Conservation (phyloP, 1,284 basidiomycete species). For the Termitomyces sp. region DNA sequence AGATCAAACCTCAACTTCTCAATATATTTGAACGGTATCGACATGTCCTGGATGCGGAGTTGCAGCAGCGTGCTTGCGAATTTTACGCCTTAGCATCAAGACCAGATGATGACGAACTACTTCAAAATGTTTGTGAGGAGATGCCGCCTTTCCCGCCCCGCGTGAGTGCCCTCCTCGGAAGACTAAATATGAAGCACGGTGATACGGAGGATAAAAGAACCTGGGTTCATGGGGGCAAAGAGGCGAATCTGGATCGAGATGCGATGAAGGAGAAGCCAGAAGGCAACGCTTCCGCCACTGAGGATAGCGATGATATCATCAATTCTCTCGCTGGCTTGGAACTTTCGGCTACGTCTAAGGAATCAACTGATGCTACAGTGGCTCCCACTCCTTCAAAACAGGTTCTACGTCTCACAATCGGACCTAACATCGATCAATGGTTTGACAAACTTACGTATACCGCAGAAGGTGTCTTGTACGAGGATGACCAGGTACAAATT, state of each 20-base stretch:
- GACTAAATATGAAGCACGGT: conserved; percentile 84
- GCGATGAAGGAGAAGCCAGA: conserved; percentile 40
- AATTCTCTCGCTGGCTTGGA: conserved; percentile 81
- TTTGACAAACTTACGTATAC: conserved; percentile 81
- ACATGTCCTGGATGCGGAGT: conserved; percentile 94
- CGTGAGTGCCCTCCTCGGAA: conserved; percentile 82
- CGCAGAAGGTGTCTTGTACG: conserved; percentile 89
- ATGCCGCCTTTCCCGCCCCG: conserved; percentile 98
- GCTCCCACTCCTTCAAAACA: conserved; percentile 24
- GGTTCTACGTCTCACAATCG: conserved; percentile 52
- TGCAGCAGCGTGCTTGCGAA: conserved; percentile 98
- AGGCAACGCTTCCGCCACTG: conserved; percentile 28
- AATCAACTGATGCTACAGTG: conserved; percentile 13
- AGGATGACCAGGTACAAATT: conserved; percentile 93
- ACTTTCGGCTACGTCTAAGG: conserved; percentile 43
- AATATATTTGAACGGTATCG: conserved; percentile 97
- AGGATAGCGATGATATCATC: conserved; percentile 55
- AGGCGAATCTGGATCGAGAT: conserved; percentile 79
- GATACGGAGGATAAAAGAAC: conserved; percentile 91
- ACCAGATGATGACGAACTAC: conserved; percentile 83
- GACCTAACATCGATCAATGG: conserved; percentile 80
- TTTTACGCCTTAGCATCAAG: conserved; percentile 83
- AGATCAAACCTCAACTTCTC: conserved; percentile 91
- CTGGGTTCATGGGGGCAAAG: conserved; percentile 93
- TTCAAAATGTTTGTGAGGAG: conserved; percentile 95